Conservation (phyloP, 441 rosid genomes). For the Erodium texanum region DNA sequence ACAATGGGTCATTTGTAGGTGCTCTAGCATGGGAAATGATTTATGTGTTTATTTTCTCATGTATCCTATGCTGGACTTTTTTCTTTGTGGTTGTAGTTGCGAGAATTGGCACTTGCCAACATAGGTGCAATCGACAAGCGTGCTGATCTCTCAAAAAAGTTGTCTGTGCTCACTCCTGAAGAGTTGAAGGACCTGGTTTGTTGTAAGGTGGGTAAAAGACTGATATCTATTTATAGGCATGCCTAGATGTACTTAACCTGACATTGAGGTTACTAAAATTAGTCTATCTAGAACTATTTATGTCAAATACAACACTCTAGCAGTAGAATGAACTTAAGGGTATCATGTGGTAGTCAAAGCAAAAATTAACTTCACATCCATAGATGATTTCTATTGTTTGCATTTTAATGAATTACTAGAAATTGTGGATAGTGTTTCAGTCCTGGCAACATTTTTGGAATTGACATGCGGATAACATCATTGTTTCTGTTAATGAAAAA, state of each 20-base stretch:
- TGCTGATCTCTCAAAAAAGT: constrained; percentile 78
- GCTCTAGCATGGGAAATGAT: constrained; percentile 12
- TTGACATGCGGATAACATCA: neutral
- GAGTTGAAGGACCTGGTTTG: constrained; percentile 92
- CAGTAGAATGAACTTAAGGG: neutral
- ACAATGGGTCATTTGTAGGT: neutral
- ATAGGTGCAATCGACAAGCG: constrained; percentile 82
- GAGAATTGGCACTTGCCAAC: constrained; percentile 78
- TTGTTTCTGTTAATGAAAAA: neutral
- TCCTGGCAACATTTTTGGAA: neutral
- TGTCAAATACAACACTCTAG: neutral
- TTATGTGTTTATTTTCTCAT: constrained; percentile 5
- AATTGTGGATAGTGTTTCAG: neutral
- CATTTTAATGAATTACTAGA: neutral
- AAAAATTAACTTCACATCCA: neutral
- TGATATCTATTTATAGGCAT: constrained; percentile 5
- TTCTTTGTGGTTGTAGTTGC: constrained; percentile 46
- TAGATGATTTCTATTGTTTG: neutral
- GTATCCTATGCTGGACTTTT: constrained; percentile 7
- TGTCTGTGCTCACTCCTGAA: constrained; percentile 65
- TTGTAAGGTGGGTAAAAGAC: constrained; percentile 53
- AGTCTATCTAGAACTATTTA: neutral
- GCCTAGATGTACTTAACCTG: neutral
- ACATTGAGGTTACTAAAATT: neutral
- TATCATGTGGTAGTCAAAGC: neutral